Evolutionary conservation across 306 rosid genomes (phyloP).

Genomic region (Cercis canadensis): DNA sequence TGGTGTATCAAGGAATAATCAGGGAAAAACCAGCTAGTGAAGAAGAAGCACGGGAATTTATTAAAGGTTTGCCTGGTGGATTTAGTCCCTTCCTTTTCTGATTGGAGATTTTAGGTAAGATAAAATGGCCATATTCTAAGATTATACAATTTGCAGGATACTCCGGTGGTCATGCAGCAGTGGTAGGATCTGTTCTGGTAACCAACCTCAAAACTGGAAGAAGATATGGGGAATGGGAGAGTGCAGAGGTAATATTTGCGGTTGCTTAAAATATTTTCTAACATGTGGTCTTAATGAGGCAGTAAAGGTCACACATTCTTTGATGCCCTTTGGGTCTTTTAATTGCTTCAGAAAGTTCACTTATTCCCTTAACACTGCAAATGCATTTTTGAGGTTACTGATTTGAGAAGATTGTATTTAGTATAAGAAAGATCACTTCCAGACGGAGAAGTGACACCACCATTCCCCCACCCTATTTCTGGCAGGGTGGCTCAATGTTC

Average conservation of each 20-base stretch:
- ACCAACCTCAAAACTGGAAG: conserved; percentile 86
- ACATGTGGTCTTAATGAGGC: conserved; percentile 13
- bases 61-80: conserved; percentile 65
- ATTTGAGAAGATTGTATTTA: too few relatives aligned
- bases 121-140: conserved; percentile 31
- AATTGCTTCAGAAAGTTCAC: too few relatives aligned
- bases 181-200: conserved; percentile 82
- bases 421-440: too few relatives aligned
- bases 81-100: conserved; percentile 29
- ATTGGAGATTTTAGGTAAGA: neutral
- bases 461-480: too few relatives aligned
- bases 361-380: too few relatives aligned
- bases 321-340: neutral
- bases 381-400: too few relatives aligned
- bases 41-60: conserved; percentile 83
- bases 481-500: too few relatives aligned
- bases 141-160: conserved; percentile 66
- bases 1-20: conserved; percentile 75
- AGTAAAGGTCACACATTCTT: neutral
- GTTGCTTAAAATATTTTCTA: conserved; percentile 24
- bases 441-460: too few relatives aligned
- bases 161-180: conserved; percentile 84
- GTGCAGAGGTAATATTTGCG: conserved; percentile 75
- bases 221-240: conserved; percentile 78
- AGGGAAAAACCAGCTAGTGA: conserved; percentile 87